Base-by-base conservation (phyloP, 768 basidiomycete species). In the Astraeus odoratus region DNA sequence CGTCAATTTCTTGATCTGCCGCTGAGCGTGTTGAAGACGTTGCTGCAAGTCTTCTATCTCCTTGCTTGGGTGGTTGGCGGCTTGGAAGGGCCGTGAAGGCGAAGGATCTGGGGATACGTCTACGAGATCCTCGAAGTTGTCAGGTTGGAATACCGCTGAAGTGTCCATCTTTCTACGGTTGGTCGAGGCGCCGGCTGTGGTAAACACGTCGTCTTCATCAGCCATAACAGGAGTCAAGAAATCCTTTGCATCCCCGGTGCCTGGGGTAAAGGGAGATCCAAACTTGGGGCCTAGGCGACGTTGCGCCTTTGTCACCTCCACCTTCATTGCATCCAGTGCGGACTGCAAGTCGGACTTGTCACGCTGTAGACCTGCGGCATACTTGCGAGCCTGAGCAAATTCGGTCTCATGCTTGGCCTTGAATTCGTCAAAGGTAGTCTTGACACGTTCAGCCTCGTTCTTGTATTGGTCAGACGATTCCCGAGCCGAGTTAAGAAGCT, bases 401-500 rank as follows among this genome's bases (percentile, higher is more conserved):
- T 96, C 92, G 12, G 92, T 91, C 67, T 98, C 95, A 58, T 97
- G 93, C 62, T 92, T 94, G 43, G 78, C 75, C 59, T 87, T 90
- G 60, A 91, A 70, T 42, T 90, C 87, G 37, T 83, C 81, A 18
- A 85, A 65, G 5, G 74, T 58, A 35, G 66, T 67, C 50, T 77
- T 72, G 38, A 89, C 73, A 22, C 83, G 79, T 50, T 94, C 90
- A 1, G 74, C 67, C 59, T 96, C 94, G 53, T 81, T 87, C 70
- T 95, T 95, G 67, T 89, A 81, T 37, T 80, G 75, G 57, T 98
- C 96, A 15, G 78, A 73, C 6, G 80, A 61, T 57, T 94, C 89
- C 19, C 87, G 81, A 2, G 86, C 66, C 3, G 73, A 66, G 16
- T 84, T 76, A 46, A 97, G 81, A 36, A 80, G 71, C 49, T 82